phyloP scores from a whole-genome alignment of 2,329 filamentous ascomycete species.

The Ceratocystis cacaofunesta region DNA sequence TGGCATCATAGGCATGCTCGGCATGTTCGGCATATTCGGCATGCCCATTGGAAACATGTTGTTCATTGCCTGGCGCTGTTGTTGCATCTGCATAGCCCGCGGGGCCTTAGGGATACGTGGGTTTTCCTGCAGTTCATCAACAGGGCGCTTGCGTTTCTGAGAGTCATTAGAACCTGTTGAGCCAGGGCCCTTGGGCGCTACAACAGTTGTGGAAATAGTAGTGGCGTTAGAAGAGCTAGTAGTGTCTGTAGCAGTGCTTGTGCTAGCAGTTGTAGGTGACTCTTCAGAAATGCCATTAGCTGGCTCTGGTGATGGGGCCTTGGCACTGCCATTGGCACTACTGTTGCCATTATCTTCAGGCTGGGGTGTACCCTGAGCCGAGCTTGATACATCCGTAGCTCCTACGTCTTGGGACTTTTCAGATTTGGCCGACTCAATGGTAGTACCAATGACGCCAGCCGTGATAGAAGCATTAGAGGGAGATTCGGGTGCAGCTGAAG shows the following conservation, averaged over 20 bases:
- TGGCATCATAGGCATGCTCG: conserved; percentile 26
- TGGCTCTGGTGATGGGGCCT: conserved; percentile 9
- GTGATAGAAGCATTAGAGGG: conserved; percentile 19
- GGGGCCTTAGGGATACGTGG: conserved; percentile 49
- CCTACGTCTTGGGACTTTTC: conserved; percentile 5
- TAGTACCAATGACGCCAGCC: conserved; percentile 10
- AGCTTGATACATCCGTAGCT: conserved; percentile 15
- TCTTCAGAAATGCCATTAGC: conserved; percentile 2
- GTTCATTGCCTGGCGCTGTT: conserved; percentile 31
- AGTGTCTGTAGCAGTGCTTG: not conserved
- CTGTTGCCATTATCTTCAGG: conserved; percentile 23
- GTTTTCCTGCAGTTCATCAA: conserved; percentile 55
- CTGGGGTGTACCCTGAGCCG: conserved; percentile 19
- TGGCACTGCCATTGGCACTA: not conserved
- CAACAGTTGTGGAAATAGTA: not conserved
- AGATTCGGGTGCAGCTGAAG: conserved; percentile 23
- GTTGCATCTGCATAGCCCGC: conserved; percentile 47
- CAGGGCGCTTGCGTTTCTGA: conserved; percentile 61
- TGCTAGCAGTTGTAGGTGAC: not conserved
- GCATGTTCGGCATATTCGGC: conserved; percentile 22
- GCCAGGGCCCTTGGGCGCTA: not conserved
- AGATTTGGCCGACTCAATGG: conserved; percentile 7
- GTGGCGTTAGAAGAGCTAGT: not conserved
- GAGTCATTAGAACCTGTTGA: conserved; percentile 20
- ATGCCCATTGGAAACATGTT: conserved; percentile 29